Evolutionary conservation across 2,329 filamentous ascomycete genomes (phyloP).

Genomic region (Trichoderma breve): DNA sequence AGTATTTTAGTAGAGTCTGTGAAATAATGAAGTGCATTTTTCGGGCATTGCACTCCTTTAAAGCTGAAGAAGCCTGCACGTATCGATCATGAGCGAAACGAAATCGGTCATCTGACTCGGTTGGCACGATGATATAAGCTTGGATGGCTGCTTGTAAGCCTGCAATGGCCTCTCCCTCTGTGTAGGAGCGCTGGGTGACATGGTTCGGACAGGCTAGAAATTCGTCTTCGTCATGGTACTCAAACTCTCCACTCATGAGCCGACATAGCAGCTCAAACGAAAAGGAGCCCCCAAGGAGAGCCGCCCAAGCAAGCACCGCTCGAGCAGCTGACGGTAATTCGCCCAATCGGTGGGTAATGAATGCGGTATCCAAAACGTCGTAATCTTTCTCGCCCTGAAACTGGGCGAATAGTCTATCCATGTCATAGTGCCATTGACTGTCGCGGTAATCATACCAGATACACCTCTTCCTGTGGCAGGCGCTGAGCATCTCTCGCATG

Average conservation of each 20-base stretch:
- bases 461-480: slow-evolving; percentile 80
- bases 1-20: slow-evolving; percentile 74
- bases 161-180: slow-evolving; percentile 66
- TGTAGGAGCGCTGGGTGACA: slow-evolving; percentile 38
- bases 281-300: slow-evolving; percentile 77
- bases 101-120: slow-evolving; percentile 82
- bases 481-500: slow-evolving; percentile 84
- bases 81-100: slow-evolving; percentile 88
- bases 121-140: slow-evolving; percentile 76
- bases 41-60: slow-evolving; percentile 66
- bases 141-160: slow-evolving; percentile 82
- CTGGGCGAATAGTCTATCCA: slow-evolving; percentile 82
- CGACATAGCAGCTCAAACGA: slow-evolving; percentile 78
- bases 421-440: slow-evolving; percentile 77
- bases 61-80: slow-evolving; percentile 66
- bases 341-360: slow-evolving; percentile 73
- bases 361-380: slow-evolving; percentile 76
- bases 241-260: slow-evolving; percentile 72
- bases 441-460: slow-evolving; percentile 89
- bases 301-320: slow-evolving; percentile 81
- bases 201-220: not conserved
- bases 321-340: slow-evolving; percentile 74
- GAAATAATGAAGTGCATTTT: slow-evolving; percentile 93
- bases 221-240: slow-evolving; percentile 44
- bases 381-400: slow-evolving; percentile 78